Percentiles rank a stretch among this genome's conserved stretches.
Conservation (phyloP, 306 rosid species). For the Alnus rubra region DNA sequence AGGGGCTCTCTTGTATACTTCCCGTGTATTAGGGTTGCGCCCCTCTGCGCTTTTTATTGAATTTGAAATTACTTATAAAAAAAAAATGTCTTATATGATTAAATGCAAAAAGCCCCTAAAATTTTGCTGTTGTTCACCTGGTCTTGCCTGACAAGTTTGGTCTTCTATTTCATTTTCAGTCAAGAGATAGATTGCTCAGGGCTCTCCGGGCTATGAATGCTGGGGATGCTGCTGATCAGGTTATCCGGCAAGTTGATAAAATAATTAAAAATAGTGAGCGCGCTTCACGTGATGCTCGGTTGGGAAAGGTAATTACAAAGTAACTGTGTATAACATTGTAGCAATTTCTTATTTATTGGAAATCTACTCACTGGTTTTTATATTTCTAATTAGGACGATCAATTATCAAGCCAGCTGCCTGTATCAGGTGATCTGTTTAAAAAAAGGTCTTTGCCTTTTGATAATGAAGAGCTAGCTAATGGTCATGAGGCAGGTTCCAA, state of each 20-base stretch:
- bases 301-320: slow-evolving; percentile 56
- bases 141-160: slow-evolving; percentile 31
- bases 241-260: slow-evolving; percentile 88
- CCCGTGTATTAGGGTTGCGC: no score
- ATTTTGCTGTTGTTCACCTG: slow-evolving; percentile 26
- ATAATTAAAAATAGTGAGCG: slow-evolving; percentile 81
- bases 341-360: slow-evolving; percentile 22
- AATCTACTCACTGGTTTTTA: slow-evolving; percentile 7
- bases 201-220: slow-evolving; percentile 88
- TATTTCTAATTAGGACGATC: slow-evolving; percentile 65
- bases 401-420: slow-evolving; percentile 56
- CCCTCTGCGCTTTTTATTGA: no score
- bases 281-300: slow-evolving; percentile 66
- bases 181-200: slow-evolving; percentile 80
- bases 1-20: no score
- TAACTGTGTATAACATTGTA: slow-evolving; percentile 8
- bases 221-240: slow-evolving; percentile 97
- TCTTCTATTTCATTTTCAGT: slow-evolving; percentile 48
- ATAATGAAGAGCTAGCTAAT: slow-evolving; percentile 67
- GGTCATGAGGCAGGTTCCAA: slow-evolving; percentile 65
- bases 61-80: no score
- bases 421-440: slow-evolving; percentile 61
- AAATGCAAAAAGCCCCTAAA: slow-evolving; percentile 11
- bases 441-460: slow-evolving; percentile 64
- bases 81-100: slow-evolving; percentile 10